These are phyloP conservation scores for Botrytis pseudocinerea DNA, from an alignment of 2,329 filamentous ascomycete genomes.

Conservation along the genomic window DNA sequence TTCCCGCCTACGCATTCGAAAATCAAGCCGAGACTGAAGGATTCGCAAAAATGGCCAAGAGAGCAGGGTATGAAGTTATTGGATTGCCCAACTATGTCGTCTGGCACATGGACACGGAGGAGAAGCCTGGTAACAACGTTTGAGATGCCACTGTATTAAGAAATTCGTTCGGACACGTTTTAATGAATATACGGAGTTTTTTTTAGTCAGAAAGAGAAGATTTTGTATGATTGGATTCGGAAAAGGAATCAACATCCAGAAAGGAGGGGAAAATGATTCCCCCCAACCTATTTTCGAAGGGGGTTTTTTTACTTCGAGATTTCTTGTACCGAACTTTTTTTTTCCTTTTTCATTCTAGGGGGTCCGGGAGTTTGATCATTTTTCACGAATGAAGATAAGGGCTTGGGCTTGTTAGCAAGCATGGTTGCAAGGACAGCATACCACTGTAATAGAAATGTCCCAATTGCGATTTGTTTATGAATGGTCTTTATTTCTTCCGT, in stretches of 20 bases:
- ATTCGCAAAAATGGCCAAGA: slow-evolving; percentile 98
- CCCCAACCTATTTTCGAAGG: slow-evolving; percentile 12
- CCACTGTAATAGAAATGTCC: slow-evolving; percentile 39
- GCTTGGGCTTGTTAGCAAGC: slow-evolving; percentile 28
- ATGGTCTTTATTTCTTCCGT: slow-evolving; percentile 12
- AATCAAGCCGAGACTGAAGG: slow-evolving; percentile 99
- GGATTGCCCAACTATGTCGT: slow-evolving; percentile 97
- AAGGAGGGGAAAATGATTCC: slow-evolving; percentile 7
- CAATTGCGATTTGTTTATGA: slow-evolving; percentile 26
- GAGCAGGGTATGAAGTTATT: slow-evolving; percentile 88
- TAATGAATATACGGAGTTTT: slow-evolving; percentile 41
- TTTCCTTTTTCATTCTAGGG: slow-evolving; percentile 18
- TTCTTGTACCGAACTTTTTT: slow-evolving; percentile 32
- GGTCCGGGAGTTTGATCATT: slow-evolving; percentile 16
- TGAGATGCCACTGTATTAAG: slow-evolving; percentile 30
- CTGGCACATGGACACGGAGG: slow-evolving; percentile 96
- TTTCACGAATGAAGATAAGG: slow-evolving; percentile 20
- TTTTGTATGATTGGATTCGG: slow-evolving; percentile 27
- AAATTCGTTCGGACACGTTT: slow-evolving; percentile 34
- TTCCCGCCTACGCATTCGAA: slow-evolving; percentile 93
- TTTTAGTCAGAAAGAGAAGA: slow-evolving; percentile 29
- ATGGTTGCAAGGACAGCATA: slow-evolving; percentile 25
- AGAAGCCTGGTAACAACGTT: slow-evolving; percentile 76
- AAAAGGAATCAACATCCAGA: slow-evolving; percentile 27
- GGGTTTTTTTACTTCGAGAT: slow-evolving; percentile 28